Evolutionary conservation across 1,284 basidiomycete species (phyloP), one percentile per base, ranked within the genome.

Genomic region (Crepidotus sp.): DNA sequence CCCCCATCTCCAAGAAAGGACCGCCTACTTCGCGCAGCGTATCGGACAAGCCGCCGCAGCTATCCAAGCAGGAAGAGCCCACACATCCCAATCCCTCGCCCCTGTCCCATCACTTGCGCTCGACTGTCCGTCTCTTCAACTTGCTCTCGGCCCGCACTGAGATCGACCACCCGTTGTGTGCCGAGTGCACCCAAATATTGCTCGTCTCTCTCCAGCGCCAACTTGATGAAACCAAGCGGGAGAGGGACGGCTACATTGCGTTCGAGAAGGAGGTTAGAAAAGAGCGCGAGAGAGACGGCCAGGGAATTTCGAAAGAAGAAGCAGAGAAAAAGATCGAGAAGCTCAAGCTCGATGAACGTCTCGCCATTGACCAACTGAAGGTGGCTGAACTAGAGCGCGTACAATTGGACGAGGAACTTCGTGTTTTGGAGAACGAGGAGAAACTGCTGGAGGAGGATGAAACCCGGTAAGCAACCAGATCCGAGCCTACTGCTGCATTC

Each of bases 141-240:
- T 65, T 93, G 32, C 70, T 94, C 19, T 87, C 87, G 3, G 77
- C 79, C 39, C 72, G 81, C 32, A 87, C 89, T 37, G 84, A 89
- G 33, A 76, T 96, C 40, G 90, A 95, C 61, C 95, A 98, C 62
- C 96, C 96, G 3, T 73, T 99, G 8, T 99, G 96, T 61, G 79
- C 84, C 1, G 92, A 96, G 58, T 99, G 96, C 62, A 91, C 93
- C 2, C 82, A 88, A 56, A 76, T 85, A 42, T 66, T 97, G 34
- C 75, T 95, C 34, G 71, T 73, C 3, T 77, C 80, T 24, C 77
- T 98, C 42, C 81, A 86, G 55, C 75, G 77, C 32, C 83, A 93
- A 58, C 73, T 97, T 9, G 90, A 96, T 46, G 88, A 96, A 64
- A 83, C 85, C 3, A 89, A 86, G 62, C 83, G 83, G 58, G 94